Evolutionary conservation across 768 basidiomycete species (phyloP).

Genomic region (Sarcodon aspratus): DNA sequence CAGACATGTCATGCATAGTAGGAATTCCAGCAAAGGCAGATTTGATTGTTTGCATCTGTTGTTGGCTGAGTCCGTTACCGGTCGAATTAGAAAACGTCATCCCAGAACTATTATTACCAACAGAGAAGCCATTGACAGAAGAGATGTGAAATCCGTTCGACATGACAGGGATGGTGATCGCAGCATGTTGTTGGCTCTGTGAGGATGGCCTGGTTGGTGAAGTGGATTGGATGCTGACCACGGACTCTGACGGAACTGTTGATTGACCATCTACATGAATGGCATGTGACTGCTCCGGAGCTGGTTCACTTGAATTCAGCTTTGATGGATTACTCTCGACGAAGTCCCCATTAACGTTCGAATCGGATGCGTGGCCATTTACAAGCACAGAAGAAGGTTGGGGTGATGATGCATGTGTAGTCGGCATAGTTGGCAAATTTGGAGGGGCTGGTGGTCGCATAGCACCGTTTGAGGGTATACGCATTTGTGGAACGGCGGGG

Average conservation of each 20-base stretch:
- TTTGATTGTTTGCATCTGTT: conserved; percentile 53
- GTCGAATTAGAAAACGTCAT: conserved; percentile 22
- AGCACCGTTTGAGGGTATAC: conserved; percentile 47
- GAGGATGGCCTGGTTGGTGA: conserved; percentile 38
- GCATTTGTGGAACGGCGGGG: conserved; percentile 44
- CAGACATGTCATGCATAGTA: conserved; percentile 26
- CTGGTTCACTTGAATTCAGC: conserved; percentile 5
- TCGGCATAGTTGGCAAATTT: conserved; percentile 18
- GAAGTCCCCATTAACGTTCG: not conserved
- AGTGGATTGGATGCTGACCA: conserved; percentile 6
- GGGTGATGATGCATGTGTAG: conserved; percentile 10
- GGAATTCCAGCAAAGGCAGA: conserved; percentile 34
- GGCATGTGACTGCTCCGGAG: conserved; percentile 2
- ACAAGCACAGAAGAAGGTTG: conserved; percentile 7
- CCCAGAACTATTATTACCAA: conserved; percentile 25
- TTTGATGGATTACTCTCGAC: conserved; percentile 9
- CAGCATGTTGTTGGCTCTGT: conserved; percentile 27
- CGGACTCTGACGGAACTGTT: conserved; percentile 11
- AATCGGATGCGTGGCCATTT: conserved; percentile 6
- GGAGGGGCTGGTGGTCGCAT: conserved; percentile 37
- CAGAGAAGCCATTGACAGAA: conserved; percentile 26
- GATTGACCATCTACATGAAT: conserved; percentile 9
- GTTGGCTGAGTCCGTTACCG: conserved; percentile 32
- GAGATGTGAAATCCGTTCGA: conserved; percentile 30
- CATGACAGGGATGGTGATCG: conserved; percentile 22